These are phyloP conservation scores for Leucogyrophana mollusca DNA, from an alignment of 768 basidiomycete genomes.

Conservation along the genomic window DNA sequence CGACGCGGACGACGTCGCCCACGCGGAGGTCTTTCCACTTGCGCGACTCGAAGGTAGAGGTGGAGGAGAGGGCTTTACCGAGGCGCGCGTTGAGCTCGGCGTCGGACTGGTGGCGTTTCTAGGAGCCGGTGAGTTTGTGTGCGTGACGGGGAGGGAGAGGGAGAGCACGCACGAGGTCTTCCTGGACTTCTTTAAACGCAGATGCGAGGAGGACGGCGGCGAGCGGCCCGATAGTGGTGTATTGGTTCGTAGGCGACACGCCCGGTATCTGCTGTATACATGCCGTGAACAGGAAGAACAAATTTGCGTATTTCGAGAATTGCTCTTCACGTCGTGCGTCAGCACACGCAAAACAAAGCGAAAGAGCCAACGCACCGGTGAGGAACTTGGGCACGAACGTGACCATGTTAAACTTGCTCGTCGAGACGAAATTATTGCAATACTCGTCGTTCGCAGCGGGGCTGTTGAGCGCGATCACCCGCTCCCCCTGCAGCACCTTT, in stretches of 20 bases:
- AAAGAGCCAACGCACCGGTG: slow-evolving; percentile 55
- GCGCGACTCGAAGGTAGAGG: slow-evolving; percentile 64
- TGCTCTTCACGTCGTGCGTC: slow-evolving; percentile 59
- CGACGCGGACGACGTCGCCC: slow-evolving; percentile 89
- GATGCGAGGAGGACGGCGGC: slow-evolving; percentile 87
- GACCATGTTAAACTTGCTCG: slow-evolving; percentile 89
- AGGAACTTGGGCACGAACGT: slow-evolving; percentile 94
- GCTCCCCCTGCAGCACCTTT: slow-evolving; percentile 63
- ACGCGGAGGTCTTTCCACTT: slow-evolving; percentile 91
- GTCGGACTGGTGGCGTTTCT: slow-evolving; percentile 98
- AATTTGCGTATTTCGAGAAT: slow-evolving; percentile 97
- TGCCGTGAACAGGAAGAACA: slow-evolving; percentile 98
- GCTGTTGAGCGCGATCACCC: slow-evolving; percentile 84
- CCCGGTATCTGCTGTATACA: slow-evolving; percentile 97
- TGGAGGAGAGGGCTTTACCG: slow-evolving; percentile 68
- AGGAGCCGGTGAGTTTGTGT: slow-evolving; percentile 13
- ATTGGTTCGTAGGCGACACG: slow-evolving; percentile 93
- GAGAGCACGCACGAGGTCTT: slow-evolving; percentile 73
- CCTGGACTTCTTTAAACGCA: slow-evolving; percentile 93
- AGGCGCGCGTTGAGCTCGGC: slow-evolving; percentile 83
- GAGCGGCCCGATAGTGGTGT: slow-evolving; percentile 93
- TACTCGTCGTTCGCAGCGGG: slow-evolving; percentile 61
- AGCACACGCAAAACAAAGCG: slow-evolving; percentile 1
- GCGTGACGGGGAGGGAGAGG: background rate
- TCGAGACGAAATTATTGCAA: slow-evolving; percentile 82